These are phyloP conservation scores for Cladorrhinum sp. DNA, from an alignment of 2,329 filamentous ascomycete genomes.

Conservation along the genomic window DNA sequence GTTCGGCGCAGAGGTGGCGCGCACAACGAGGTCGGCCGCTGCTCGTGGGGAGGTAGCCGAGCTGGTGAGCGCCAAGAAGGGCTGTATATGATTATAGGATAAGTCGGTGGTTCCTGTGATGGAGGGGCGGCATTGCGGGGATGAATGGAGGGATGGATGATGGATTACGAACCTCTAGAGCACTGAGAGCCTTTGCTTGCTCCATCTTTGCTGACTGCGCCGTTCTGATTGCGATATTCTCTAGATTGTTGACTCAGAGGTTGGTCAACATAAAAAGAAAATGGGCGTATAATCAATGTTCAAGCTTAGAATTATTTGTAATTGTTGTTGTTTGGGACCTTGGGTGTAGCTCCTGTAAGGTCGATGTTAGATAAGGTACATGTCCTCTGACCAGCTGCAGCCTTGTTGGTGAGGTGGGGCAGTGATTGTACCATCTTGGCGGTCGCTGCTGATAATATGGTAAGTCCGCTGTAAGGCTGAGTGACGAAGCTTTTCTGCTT, in stretches of 20 bases:
- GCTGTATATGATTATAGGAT: conserved; percentile 45
- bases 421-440: background rate
- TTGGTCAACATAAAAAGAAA: background rate
- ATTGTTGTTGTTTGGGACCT: background rate
- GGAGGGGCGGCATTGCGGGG: conserved; percentile 2
- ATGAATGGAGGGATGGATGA: background rate
- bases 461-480: conserved; percentile 3
- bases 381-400: conserved; percentile 13
- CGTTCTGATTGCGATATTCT: background rate
- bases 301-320: conserved; percentile 5
- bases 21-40: conserved; percentile 78
- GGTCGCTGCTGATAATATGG: background rate
- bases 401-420: conserved; percentile 15
- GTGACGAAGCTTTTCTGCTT: background rate
- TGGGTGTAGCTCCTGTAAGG: background rate
- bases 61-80: conserved; percentile 87
- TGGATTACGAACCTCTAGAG: conserved; percentile 52
- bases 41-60: conserved; percentile 80
- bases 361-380: conserved; percentile 6
- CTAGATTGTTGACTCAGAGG: background rate
- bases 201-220: conserved; percentile 59
- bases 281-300: too few relatives aligned
- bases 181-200: conserved; percentile 65
- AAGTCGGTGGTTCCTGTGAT: background rate
- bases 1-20: conserved; percentile 84